These are phyloP conservation scores for Rhizophora mangle DNA, from an alignment of 345 rosid genomes.

Conservation along the genomic window DNA sequence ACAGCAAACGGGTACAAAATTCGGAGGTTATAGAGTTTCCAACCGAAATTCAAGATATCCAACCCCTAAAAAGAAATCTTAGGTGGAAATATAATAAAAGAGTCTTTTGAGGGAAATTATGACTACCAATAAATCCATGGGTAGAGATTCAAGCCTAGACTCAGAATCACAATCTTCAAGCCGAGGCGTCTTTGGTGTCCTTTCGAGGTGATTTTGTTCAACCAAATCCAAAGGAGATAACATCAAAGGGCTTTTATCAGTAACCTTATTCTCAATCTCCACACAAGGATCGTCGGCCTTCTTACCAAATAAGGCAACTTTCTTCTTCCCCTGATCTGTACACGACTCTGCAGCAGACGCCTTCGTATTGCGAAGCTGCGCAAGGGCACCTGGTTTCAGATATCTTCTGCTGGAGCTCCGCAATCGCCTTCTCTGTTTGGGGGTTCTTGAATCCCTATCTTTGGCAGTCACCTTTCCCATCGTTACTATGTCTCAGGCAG, in stretches of 20 bases:
- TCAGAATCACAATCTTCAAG: slow-evolving; percentile 49
- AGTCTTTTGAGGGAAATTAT: neutral
- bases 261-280: slow-evolving; percentile 25
- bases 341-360: slow-evolving; percentile 51
- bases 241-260: slow-evolving; percentile 52
- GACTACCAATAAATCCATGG: slow-evolving; percentile 80
- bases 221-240: slow-evolving; percentile 53
- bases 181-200: slow-evolving; percentile 80
- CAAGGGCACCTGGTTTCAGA: slow-evolving; percentile 84
- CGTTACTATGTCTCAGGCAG: neutral
- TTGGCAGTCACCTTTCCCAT: slow-evolving; percentile 77
- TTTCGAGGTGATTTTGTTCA: slow-evolving; percentile 40
- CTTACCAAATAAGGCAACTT: slow-evolving; percentile 47
- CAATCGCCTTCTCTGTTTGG: slow-evolving; percentile 53
- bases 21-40: neutral
- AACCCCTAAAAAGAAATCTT: neutral
- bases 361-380: slow-evolving; percentile 59
- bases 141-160: slow-evolving; percentile 78
- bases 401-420: slow-evolving; percentile 53
- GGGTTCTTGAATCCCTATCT: slow-evolving; percentile 37
- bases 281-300: slow-evolving; percentile 30
- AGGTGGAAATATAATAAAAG: neutral
- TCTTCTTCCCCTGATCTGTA: slow-evolving; percentile 69
- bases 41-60: neutral
- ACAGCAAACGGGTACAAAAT: too few species aligned